Percentiles rank a stretch among this genome's conserved stretches.
Conservation (phyloP, 768 basidiomycete species). For the Inosperma sp. region DNA sequence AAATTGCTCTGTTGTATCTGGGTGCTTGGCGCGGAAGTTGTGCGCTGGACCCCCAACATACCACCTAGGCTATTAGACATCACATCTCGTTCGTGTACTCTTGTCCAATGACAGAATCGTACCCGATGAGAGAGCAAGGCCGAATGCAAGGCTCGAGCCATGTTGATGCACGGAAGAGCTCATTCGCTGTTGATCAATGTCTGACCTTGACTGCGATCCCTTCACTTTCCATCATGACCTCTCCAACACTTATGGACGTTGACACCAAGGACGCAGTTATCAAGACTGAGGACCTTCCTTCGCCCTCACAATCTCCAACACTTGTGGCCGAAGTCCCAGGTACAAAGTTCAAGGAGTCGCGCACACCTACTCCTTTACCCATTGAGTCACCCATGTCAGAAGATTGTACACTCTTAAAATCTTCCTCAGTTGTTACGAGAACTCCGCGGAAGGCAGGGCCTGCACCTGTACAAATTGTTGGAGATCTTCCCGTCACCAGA, state of each 20-base stretch:
- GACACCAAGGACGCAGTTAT: constrained; percentile 30
- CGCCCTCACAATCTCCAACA: constrained; percentile 36
- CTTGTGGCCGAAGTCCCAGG: constrained; percentile 29
- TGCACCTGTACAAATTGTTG: constrained; percentile 62
- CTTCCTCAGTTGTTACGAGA: constrained; percentile 33
- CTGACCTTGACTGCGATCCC: constrained; percentile 27
- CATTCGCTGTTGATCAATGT: constrained; percentile 25
- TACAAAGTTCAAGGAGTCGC: constrained; percentile 32
- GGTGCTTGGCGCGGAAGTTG: constrained; percentile 7
- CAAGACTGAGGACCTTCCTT: constrained; percentile 26
- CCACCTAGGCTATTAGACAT: constrained; percentile 15
- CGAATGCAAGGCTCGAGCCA: constrained; percentile 20
- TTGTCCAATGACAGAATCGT: constrained; percentile 19
- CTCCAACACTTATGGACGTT: constrained; percentile 25
- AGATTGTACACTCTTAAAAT: constrained; percentile 33
- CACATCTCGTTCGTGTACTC: constrained; percentile 11
- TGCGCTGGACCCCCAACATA: constrained; percentile 9
- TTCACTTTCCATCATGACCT: constrained; percentile 24
- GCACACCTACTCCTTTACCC: constrained; percentile 32
- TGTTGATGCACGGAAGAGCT: constrained; percentile 16
- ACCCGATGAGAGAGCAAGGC: constrained; percentile 19
- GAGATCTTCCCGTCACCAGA: constrained; percentile 73
- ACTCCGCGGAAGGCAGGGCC: constrained; percentile 35
- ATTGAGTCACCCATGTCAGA: constrained; percentile 18
- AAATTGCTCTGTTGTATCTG: constrained; percentile 6